Evolutionary conservation across 306 rosid genomes (phyloP).

Genomic region (Cicer cuneatum): DNA sequence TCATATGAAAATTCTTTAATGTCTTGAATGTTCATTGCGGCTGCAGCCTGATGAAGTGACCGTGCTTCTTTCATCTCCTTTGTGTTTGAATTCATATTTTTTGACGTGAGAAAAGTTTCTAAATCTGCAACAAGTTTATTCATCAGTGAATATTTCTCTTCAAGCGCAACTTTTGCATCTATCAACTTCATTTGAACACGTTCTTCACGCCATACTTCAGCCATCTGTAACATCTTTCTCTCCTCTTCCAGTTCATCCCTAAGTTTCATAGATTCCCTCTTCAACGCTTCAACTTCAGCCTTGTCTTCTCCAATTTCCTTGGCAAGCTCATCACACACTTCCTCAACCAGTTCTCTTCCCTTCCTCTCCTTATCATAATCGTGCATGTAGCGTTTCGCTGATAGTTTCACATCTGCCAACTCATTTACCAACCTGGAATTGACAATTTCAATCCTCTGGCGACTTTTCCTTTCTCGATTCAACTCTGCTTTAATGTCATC

Average conservation of each 20-base stretch:
- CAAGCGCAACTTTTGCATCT: slow-evolving; percentile 96
- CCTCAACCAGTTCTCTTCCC: slow-evolving; percentile 76
- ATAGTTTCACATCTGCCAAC: slow-evolving; percentile 79
- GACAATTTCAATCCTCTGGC: slow-evolving; percentile 78
- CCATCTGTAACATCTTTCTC: slow-evolving; percentile 91
- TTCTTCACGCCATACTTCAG: slow-evolving; percentile 99
- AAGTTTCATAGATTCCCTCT: slow-evolving; percentile 75
- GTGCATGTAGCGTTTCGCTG: slow-evolving; percentile 75
- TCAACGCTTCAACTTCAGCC: slow-evolving; percentile 81
- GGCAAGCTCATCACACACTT: slow-evolving; percentile 96
- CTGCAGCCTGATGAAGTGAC: slow-evolving; percentile 67
- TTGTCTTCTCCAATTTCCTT: slow-evolving; percentile 95
- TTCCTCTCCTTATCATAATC: slow-evolving; percentile 89
- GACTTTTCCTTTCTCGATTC: slow-evolving; percentile 81
- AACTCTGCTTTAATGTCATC: slow-evolving; percentile 76
- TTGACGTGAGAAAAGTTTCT: slow-evolving; percentile 60
- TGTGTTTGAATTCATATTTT: slow-evolving; percentile 50
- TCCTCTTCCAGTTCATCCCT: slow-evolving; percentile 92
- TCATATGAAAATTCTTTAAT: slow-evolving; percentile 75
- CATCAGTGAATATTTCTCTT: slow-evolving; percentile 85
- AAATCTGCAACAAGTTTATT: slow-evolving; percentile 82
- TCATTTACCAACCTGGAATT: slow-evolving; percentile 90
- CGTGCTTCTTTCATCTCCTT: slow-evolving; percentile 73
- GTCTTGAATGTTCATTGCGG: slow-evolving; percentile 80
- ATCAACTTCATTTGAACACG: slow-evolving; percentile 97